Percentiles rank a stretch among this genome's conserved stretches.
Conservation (phyloP, 2,329 filamentous ascomycete species). For the Sarocladium kiliense region DNA sequence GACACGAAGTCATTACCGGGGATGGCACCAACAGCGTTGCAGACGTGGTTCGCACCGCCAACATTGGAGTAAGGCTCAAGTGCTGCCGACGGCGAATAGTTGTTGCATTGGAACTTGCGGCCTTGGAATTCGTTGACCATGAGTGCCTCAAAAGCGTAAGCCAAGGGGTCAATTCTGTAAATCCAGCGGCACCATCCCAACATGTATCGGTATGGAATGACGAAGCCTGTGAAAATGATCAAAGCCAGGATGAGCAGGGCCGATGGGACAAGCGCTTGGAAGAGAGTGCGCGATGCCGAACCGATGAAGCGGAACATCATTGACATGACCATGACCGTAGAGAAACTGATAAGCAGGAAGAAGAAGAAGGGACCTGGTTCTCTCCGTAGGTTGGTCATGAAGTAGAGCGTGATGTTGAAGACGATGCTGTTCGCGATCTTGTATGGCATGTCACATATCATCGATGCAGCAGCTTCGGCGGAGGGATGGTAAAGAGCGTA, state of each 20-base stretch:
- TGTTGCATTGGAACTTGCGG: slow-evolving; percentile 51
- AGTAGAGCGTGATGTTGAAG: slow-evolving; percentile 11
- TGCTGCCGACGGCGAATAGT: slow-evolving; percentile 35
- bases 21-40: slow-evolving; percentile 53
- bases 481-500: slow-evolving; percentile 89
- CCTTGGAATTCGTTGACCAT: slow-evolving; percentile 79
- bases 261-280: slow-evolving; percentile 57
- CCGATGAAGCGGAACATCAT: slow-evolving; percentile 82
- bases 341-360: slow-evolving; percentile 72
- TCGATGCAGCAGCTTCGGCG: slow-evolving; percentile 80
- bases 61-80: slow-evolving; percentile 19
- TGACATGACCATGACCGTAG: slow-evolving; percentile 71
- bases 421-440: slow-evolving; percentile 37
- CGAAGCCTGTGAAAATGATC: slow-evolving; percentile 67
- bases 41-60: slow-evolving; percentile 42
- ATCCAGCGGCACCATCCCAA: slow-evolving; percentile 79
- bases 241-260: slow-evolving; percentile 59
- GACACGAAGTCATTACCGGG: slow-evolving; percentile 46
- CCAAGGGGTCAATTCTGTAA: slow-evolving; percentile 73
- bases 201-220: slow-evolving; percentile 64
- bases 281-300: slow-evolving; percentile 66
- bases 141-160: slow-evolving; percentile 74
- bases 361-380: slow-evolving; percentile 11
- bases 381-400: slow-evolving; percentile 10
- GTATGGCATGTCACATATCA: slow-evolving; percentile 81